Conservation (phyloP, 805 yeast genomes). For the Starmerella floris region DNA sequence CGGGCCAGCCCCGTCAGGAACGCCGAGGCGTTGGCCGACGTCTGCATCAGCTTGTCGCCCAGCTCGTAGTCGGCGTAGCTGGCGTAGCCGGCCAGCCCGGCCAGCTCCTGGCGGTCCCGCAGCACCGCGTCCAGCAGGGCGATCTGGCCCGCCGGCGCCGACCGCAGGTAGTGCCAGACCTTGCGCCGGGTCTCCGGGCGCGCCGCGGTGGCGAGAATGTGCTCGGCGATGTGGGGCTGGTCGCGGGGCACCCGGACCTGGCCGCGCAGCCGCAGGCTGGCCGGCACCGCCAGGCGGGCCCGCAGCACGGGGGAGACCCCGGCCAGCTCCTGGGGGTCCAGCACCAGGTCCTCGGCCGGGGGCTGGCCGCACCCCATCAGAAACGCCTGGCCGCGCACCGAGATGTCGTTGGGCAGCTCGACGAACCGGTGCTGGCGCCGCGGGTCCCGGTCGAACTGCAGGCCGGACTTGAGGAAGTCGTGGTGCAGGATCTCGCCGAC, state of each 20-base stretch:
- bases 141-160: slow-evolving; percentile 52
- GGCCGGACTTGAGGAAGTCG: slow-evolving; percentile 85
- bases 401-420: slow-evolving; percentile 62
- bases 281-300: slow-evolving; percentile 15
- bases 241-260: slow-evolving; percentile 5
- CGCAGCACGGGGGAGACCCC: slow-evolving; percentile 28
- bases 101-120: slow-evolving; percentile 52
- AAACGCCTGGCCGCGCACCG: slow-evolving; percentile 69
- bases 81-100: slow-evolving; percentile 55
- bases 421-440: slow-evolving; percentile 49
- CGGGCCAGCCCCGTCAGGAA: slow-evolving; percentile 51
- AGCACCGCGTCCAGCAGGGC: slow-evolving; percentile 44
- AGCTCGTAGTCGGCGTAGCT: slow-evolving; percentile 71
- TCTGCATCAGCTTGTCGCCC: slow-evolving; percentile 79
- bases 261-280: slow-evolving; percentile 3
- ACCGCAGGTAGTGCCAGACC: slow-evolving; percentile 65
- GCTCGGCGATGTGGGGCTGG: slow-evolving; percentile 39
- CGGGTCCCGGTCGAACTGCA: slow-evolving; percentile 53
- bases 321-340: slow-evolving; percentile 20
- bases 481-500: slow-evolving; percentile 70
- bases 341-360: slow-evolving; percentile 8
- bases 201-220: slow-evolving; percentile 46
- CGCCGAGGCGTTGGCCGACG: slow-evolving; percentile 58
- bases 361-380: slow-evolving; percentile 32
- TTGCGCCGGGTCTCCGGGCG: slow-evolving; percentile 45